Percentiles rank a stretch among this genome's conserved stretches.
phyloP scores from a whole-genome alignment of 2,329 filamentous ascomycete species.

The Fusarium setosum region DNA sequence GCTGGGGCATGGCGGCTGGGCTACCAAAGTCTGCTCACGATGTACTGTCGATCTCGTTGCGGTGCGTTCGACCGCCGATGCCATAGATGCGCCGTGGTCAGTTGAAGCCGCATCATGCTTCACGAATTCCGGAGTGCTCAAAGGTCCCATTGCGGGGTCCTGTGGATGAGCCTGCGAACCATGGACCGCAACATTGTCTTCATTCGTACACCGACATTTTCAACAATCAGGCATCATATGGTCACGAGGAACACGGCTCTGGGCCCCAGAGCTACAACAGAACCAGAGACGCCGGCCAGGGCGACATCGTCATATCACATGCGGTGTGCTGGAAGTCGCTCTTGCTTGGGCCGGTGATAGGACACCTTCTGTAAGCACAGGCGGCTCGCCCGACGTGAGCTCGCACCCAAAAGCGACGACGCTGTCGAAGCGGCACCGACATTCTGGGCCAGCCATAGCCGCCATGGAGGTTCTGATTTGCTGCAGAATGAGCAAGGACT shows the following conservation, averaged over 20 bases:
- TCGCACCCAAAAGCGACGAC: slow-evolving; percentile 23
- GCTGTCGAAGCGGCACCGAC: slow-evolving; percentile 39
- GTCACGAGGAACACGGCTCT: slow-evolving; percentile 32
- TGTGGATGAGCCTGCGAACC: slow-evolving; percentile 16
- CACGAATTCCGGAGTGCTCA: slow-evolving; percentile 8
- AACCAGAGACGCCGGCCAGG: slow-evolving; percentile 22
- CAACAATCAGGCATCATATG: slow-evolving; percentile 34
- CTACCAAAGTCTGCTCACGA: slow-evolving; percentile 15
- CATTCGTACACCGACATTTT: slow-evolving; percentile 43
- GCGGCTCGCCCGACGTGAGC: slow-evolving; percentile 23
- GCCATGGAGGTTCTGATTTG: slow-evolving; percentile 38
- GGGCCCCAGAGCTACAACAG: slow-evolving; percentile 16
- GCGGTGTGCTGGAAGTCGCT: slow-evolving; percentile 27
- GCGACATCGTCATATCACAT: slow-evolving; percentile 36
- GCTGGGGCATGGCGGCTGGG: slow-evolving; percentile 1
- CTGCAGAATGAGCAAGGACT: slow-evolving; percentile 20
- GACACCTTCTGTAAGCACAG: slow-evolving; percentile 1
- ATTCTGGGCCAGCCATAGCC: slow-evolving; percentile 42
- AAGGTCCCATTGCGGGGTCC: slow-evolving; percentile 33
- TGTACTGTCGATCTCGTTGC: slow-evolving; percentile 7
- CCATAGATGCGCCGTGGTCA: not conserved
- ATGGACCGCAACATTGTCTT: slow-evolving; percentile 12
- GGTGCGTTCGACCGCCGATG: slow-evolving; percentile 8
- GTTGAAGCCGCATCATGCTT: slow-evolving; percentile 2
- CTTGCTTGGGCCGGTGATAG: slow-evolving; percentile 14